Base-by-base conservation (phyloP, 192 early-diverging fungal species). In the Diversispora epigaea region DNA sequence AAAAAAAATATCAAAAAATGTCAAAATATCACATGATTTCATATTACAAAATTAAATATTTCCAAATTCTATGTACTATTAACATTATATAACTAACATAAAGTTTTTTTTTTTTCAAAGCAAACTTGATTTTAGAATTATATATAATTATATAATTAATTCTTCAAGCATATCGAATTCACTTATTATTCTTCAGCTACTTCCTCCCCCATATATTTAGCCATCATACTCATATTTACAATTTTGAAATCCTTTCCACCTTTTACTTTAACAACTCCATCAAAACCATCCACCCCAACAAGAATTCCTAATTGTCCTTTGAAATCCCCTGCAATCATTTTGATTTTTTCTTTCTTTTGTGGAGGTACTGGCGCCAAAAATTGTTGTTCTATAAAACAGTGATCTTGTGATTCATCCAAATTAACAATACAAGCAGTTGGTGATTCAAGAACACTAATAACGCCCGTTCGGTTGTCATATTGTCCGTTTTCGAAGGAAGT, bases 261-360 rank as follows among this genome's bases (percentile, higher is more conserved):
- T 44, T 85, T 81, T n/a, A 87, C 76, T 68, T 87, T 86, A 70
- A 93, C 91, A 81, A 92, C 89, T 61, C 86, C 92, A 67, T 92
- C 92, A 65, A 87, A 79, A 6, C 89, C 88, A 80, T 93, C 92
- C 14, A 86, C 85, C 46, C 90, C 92, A 45, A 91, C 87, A 80
- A 93, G 82, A 2, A 81, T 85, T 4, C 91, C 92, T 17, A 89
- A 66, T 19, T 85, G 77, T 21, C 89, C 89, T 49, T 85, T 84
- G 49, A 87, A 77, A 11, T 85, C 71, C 14, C 89, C 89, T 39
- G 84, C 79, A 39, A 94, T 84, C 8, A 94, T 84, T 68, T 91
- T 86, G 39, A 94, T 89, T 17, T 86, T 87, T 78, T 94, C 91
- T 60, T 86, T 89, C 80, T 92, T 93, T 66, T 82, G 83, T 4